Evolutionary conservation across 108 stramenopile species (phyloP), one percentile per base, ranked within the genome.

Genomic region (Craspedostauros australis): DNA sequence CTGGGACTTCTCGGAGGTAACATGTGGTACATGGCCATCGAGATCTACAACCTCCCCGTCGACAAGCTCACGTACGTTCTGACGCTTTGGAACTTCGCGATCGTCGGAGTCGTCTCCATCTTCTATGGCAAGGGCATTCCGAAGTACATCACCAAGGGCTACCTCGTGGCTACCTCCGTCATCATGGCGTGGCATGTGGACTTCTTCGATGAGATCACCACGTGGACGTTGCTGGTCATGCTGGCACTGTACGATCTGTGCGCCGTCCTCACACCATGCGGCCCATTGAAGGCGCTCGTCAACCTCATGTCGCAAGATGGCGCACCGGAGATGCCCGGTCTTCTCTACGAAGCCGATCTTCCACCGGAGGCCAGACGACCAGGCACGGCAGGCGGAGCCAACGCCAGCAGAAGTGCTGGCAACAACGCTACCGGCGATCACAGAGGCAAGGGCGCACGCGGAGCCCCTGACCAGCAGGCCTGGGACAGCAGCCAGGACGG

Each of bases 241-340:
- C 67, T 98, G 52, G 97, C 94, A 0, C 61, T 98, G 20, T 98
- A 98, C 57, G 97, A 97, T 70, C 70, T 94, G 44, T 95, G 94
- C 66, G 96, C 95, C 15, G 95, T 98, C n/a, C 70, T 98, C 25
- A 94, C 95, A 23, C 95, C 95, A 3, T 95, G 92, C 54, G 97
- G 97, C 15, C 97, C 97, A 2, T 68, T 98, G 24, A 73, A 74
- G 42, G 79, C 79, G 0, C 71, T 96, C 22, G 94, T 98, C 6
- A 72, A 84, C 48, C 65, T 95, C 33, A 92, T 95, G 91, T 87
- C 87, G 22, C 59, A 87, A 36, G 87, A 92, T 54, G 82, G 90
- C 56, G 81, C 91, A 30, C 94, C 93, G 14, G 85, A 86, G 28
- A 95, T 98, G 86, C 96, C 97, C 15, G 97, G 97, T 7, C 65